These are phyloP conservation scores for Pseudopithomyces maydicus DNA, from an alignment of 2,329 filamentous ascomycete genomes.

Conservation along the genomic window DNA sequence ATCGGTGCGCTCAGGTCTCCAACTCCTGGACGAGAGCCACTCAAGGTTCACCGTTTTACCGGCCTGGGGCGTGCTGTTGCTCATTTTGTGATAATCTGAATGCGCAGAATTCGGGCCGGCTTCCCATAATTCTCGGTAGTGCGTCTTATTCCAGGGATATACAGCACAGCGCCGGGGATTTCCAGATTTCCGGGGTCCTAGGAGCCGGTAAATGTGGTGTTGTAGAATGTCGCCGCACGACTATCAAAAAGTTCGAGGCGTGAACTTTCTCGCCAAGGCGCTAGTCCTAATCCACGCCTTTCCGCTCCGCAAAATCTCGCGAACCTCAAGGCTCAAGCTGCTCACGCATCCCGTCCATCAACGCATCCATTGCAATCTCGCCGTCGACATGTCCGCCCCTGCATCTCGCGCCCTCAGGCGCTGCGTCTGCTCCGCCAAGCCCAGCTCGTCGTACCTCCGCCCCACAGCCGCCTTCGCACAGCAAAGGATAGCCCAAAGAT, in stretches of 20 bases:
- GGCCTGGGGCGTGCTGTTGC: slow-evolving; percentile 19
- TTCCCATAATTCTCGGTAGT: slow-evolving; percentile 32
- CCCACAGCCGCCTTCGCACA: slow-evolving; percentile 42
- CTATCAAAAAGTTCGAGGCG: slow-evolving; percentile 24
- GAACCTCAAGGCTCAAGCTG: slow-evolving; percentile 12
- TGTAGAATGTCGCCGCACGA: slow-evolving; percentile 20
- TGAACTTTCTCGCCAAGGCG: slow-evolving; percentile 24
- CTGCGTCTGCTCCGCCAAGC: slow-evolving; percentile 47
- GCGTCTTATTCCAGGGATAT: neutral
- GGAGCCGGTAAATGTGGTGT: slow-evolving; percentile 1
- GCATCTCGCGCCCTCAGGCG: slow-evolving; percentile 51
- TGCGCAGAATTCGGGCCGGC: slow-evolving; percentile 29
- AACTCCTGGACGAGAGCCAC: slow-evolving; percentile 40
- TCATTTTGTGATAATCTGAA: slow-evolving; percentile 21
- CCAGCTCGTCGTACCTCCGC: slow-evolving; percentile 28
- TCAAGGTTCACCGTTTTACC: slow-evolving; percentile 34
- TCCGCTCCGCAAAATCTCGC: slow-evolving; percentile 37
- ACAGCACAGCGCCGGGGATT: neutral
- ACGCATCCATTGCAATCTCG: slow-evolving; percentile 11
- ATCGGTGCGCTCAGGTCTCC: slow-evolving; percentile 73
- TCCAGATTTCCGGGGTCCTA: neutral
- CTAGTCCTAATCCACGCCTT: slow-evolving; percentile 24
- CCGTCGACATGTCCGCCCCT: slow-evolving; percentile 49
- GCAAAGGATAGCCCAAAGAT: slow-evolving; percentile 66
- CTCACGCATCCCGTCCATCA: slow-evolving; percentile 23